A percentile compares a stretch with the other conserved stretches of the same genome.
phyloP scores from a whole-genome alignment of 2,329 filamentous ascomycete genomes.

The Penicillium sp. region DNA sequence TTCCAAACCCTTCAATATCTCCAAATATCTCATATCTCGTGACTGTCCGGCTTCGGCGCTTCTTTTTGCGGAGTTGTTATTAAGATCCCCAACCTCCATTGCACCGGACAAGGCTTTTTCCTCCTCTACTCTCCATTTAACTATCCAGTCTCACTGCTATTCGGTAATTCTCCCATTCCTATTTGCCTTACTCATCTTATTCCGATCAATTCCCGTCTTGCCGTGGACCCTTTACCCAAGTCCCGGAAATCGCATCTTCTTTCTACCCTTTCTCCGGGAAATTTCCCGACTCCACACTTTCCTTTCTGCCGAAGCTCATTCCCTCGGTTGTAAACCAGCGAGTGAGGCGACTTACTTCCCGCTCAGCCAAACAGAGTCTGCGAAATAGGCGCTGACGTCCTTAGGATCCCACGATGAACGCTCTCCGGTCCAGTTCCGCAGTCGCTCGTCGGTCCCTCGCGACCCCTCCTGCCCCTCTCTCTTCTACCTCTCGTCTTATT shows the following conservation, averaged over 20 bases:
- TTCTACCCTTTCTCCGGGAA: constrained; percentile 5
- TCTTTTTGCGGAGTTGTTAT: constrained; percentile 8
- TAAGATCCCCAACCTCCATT: constrained; percentile 8
- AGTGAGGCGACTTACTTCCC: constrained; percentile 6
- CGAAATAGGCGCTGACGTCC: constrained; percentile 16
- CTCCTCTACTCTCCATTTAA: constrained; percentile 9
- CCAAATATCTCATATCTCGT: constrained; percentile 14
- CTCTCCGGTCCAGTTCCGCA: constrained; percentile 35
- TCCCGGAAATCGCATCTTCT: constrained; percentile 2
- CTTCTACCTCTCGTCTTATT: constrained; percentile 24
- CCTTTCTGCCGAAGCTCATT: constrained; percentile 31
- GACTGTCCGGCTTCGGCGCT: constrained; percentile 27
- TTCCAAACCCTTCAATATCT: not conserved
- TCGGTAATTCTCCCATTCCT: constrained; percentile 15
- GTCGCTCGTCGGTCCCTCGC: constrained; percentile 29
- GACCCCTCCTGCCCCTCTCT: constrained; percentile 25
- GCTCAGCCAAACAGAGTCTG: constrained; percentile 17
- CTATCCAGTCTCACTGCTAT: not conserved
- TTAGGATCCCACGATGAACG: constrained; percentile 24
- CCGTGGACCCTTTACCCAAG: constrained; percentile 9
- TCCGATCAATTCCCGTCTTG: constrained; percentile 19
- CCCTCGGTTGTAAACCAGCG: constrained; percentile 26
- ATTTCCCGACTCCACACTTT: constrained; percentile 23
- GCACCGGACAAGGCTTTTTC: constrained; percentile 24
- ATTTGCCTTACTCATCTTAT: constrained; percentile 9